Percentiles rank a stretch among this genome's conserved stretches.
These are phyloP conservation scores for Roridomyces roridus DNA, from an alignment of 768 basidiomycete genomes.

Conservation along the genomic window DNA sequence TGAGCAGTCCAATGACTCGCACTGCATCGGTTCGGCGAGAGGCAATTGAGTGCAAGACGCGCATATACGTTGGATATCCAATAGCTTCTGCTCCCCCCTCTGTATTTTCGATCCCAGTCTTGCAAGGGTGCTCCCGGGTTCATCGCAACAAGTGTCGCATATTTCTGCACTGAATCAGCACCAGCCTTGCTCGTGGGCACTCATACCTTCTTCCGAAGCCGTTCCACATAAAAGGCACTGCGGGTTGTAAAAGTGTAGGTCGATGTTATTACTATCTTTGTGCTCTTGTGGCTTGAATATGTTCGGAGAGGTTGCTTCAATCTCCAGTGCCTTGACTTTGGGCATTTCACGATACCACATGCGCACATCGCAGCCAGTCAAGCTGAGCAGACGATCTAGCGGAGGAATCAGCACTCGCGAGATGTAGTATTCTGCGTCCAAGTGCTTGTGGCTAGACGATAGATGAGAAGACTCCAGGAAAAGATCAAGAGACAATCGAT, in stretches of 20 bases:
- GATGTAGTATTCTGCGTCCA: slow-evolving; percentile 94
- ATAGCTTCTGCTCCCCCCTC: slow-evolving; percentile 58
- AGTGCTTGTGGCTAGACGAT: slow-evolving; percentile 59
- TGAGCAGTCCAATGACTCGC: slow-evolving; percentile 87
- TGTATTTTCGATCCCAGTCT: slow-evolving; percentile 61
- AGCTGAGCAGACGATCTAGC: slow-evolving; percentile 87
- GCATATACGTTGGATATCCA: slow-evolving; percentile 73
- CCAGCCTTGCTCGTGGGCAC: not conserved
- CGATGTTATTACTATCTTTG: slow-evolving; percentile 58
- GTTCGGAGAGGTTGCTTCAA: slow-evolving; percentile 37
- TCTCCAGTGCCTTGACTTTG: slow-evolving; percentile 43
- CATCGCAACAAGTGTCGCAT: slow-evolving; percentile 65
- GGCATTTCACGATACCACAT: slow-evolving; percentile 93
- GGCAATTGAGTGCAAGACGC: slow-evolving; percentile 67
- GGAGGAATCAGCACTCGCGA: slow-evolving; percentile 86
- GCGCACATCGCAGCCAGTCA: slow-evolving; percentile 87
- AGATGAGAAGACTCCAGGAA: not conserved
- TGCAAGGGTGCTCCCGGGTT: slow-evolving; percentile 61
- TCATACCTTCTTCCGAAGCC: slow-evolving; percentile 57
- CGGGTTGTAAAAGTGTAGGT: slow-evolving; percentile 75
- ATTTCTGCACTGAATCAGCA: slow-evolving; percentile 48
- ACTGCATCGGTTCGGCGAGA: slow-evolving; percentile 64
- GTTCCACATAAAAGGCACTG: slow-evolving; percentile 75
- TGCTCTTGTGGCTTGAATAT: slow-evolving; percentile 31
- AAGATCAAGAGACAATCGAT: not conserved